Conservation (phyloP, 305 asterid species). For the Ajuga reptans region DNA sequence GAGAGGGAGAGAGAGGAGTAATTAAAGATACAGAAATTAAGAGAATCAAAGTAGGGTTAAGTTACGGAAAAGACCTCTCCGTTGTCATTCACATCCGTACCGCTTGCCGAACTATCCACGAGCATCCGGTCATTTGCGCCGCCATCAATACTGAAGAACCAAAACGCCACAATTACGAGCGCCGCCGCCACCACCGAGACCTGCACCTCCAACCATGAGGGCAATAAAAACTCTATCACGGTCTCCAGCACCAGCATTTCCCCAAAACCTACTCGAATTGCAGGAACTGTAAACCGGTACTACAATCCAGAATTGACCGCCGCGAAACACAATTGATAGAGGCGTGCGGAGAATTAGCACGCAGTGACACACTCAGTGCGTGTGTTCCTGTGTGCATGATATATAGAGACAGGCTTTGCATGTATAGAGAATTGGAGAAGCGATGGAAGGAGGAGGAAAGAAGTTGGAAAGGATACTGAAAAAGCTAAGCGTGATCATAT, state of each 20-base stretch:
- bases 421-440: conserved; percentile 10
- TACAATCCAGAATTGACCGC: not conserved
- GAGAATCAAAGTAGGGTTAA: not conserved
- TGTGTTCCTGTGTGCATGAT: conserved; percentile 31
- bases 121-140: conserved; percentile 32
- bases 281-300: not conserved
- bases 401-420: conserved; percentile 28
- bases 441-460: conserved; percentile 5
- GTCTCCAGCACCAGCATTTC: conserved; percentile 37
- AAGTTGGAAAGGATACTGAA: conserved; percentile 13
- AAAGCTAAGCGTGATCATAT: conserved; percentile 26
- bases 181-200: conserved; percentile 60
- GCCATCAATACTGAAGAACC: conserved; percentile 42
- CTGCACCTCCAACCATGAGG: conserved; percentile 89
- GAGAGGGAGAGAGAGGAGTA: not conserved
- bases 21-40: not conserved
- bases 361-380: conserved; percentile 19
- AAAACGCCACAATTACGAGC: conserved; percentile 45
- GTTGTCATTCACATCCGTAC: conserved; percentile 27
- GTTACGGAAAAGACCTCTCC: conserved; percentile 27
- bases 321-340: not conserved
- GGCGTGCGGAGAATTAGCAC: conserved; percentile 15
- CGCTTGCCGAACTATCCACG: conserved; percentile 15
- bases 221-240: conserved; percentile 44
- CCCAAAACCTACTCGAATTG: conserved; percentile 18